These are phyloP conservation scores for Phanerochaete sordida DNA, from an alignment of 768 basidiomycete genomes.

Conservation along the genomic window DNA sequence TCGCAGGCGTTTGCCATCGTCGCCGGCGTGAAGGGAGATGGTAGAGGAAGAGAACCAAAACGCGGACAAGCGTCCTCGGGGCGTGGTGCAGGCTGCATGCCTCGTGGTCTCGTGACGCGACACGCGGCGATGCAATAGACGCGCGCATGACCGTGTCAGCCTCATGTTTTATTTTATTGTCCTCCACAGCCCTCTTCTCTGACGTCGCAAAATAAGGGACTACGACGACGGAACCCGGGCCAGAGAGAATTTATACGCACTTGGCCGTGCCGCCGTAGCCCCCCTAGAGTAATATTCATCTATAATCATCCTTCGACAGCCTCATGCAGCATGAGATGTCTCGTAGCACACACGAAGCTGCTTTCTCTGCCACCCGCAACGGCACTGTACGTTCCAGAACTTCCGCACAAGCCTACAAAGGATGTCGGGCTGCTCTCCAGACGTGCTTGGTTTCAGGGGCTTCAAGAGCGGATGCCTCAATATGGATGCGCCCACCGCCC, in stretches of 20 bases:
- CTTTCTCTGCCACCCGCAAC: not conserved
- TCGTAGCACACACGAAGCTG: not conserved
- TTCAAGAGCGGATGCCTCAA: slow-evolving; percentile 4
- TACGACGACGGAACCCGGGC: not conserved
- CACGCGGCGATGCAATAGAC: slow-evolving; percentile 20
- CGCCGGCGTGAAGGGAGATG: slow-evolving; percentile 10
- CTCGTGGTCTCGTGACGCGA: slow-evolving; percentile 24
- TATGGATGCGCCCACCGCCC: not conserved
- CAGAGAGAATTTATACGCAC: not conserved
- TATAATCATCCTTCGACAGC: too few relatives aligned
- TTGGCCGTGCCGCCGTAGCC: too few relatives aligned
- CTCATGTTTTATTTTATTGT: slow-evolving; percentile 8
- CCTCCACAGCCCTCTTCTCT: not conserved
- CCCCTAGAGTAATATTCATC: too few relatives aligned
- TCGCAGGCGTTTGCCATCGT: slow-evolving; percentile 54
- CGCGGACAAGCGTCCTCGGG: slow-evolving; percentile 13
- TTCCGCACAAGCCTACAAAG: not conserved
- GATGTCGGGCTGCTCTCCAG: not conserved
- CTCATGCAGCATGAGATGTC: too few relatives aligned
- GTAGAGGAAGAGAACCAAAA: slow-evolving; percentile 15
- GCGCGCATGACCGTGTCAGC: slow-evolving; percentile 19
- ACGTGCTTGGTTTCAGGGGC: not conserved
- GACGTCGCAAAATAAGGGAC: not conserved
- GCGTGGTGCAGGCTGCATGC: slow-evolving; percentile 18
- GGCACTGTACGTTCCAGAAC: not conserved